These are phyloP conservation scores for Beauveria pseudobassiana DNA, from an alignment of 2,329 filamentous ascomycete genomes.

Conservation along the genomic window DNA sequence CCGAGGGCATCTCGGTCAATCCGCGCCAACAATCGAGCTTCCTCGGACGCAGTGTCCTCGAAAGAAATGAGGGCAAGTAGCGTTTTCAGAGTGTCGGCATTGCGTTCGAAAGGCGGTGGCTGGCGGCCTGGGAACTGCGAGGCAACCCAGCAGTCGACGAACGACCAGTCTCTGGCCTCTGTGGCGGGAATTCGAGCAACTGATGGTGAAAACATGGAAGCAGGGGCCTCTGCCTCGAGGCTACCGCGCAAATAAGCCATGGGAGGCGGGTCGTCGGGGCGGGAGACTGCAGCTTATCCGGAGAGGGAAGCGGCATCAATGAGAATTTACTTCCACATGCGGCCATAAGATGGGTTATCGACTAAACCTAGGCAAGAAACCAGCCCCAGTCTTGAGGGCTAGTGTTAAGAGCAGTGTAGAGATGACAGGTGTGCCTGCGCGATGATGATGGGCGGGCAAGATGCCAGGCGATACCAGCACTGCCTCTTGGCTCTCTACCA, in stretches of 20 bases:
- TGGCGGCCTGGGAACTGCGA: constrained; percentile 57
- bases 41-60: constrained; percentile 74
- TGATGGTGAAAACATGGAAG: constrained; percentile 61
- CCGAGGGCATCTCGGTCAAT: constrained; percentile 53
- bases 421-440: background rate
- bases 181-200: constrained; percentile 68
- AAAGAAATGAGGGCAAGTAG: constrained; percentile 65
- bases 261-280: background rate
- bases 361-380: background rate
- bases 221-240: constrained; percentile 18
- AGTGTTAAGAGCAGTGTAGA: no score
- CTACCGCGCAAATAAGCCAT: constrained; percentile 31
- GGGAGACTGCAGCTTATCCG: background rate
- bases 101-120: constrained; percentile 75
- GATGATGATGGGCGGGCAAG: background rate
- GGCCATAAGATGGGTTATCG: no score
- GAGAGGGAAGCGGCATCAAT: background rate
- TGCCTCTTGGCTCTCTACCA: no score
- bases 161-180: constrained; percentile 84
- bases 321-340: background rate
- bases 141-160: constrained; percentile 75
- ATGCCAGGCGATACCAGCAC: no score
- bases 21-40: constrained; percentile 47
- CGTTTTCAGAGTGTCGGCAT: constrained; percentile 70
- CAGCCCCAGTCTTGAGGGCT: background rate